A percentile compares a stretch with the other conserved stretches of the same genome.
These are phyloP conservation scores for Lolium perenne DNA, from an alignment of 176 grass and related monocot species.

Conservation along the genomic window DNA sequence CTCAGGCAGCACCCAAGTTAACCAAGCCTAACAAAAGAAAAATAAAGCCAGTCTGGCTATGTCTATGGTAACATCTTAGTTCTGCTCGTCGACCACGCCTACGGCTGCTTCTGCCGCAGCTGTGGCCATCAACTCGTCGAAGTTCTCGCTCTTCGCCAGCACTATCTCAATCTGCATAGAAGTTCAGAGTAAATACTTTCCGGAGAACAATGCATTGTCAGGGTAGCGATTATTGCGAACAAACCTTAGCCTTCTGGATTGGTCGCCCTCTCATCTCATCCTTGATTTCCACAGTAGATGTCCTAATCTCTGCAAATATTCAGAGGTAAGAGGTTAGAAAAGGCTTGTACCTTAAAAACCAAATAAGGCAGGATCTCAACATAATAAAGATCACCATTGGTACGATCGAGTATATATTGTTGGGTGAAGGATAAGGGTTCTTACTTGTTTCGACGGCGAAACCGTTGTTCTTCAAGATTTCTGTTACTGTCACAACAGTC, in stretches of 20 bases:
- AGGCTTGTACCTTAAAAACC: background rate
- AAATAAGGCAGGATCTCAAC: background rate
- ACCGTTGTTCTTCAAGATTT: constrained; percentile 88
- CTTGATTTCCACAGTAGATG: constrained; percentile 68
- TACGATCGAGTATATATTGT: background rate
- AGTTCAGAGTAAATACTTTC: background rate
- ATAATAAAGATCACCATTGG: background rate
- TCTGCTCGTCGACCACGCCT: constrained; percentile 40
- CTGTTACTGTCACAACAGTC: constrained; percentile 65
- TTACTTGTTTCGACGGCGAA: constrained; percentile 77
- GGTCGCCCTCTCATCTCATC: constrained; percentile 58
- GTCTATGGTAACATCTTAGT: constrained; percentile 20
- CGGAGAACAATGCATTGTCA: background rate
- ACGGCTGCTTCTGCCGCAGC: constrained; percentile 42
- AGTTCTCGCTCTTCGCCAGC: constrained; percentile 64
- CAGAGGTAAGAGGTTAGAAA: background rate
- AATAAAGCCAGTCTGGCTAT: background rate
- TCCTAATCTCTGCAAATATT: constrained; percentile 60
- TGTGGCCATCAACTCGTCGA: constrained; percentile 77
- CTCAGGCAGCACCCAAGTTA: background rate
- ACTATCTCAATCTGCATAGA: constrained; percentile 69
- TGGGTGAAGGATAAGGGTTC: background rate
- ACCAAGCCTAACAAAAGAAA: constrained; percentile 1
- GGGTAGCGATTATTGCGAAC: background rate
- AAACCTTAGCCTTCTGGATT: constrained; percentile 82